Base-by-base conservation (phyloP, 2,329 filamentous ascomycete species). In the Pseudodiploospora longispora region DNA sequence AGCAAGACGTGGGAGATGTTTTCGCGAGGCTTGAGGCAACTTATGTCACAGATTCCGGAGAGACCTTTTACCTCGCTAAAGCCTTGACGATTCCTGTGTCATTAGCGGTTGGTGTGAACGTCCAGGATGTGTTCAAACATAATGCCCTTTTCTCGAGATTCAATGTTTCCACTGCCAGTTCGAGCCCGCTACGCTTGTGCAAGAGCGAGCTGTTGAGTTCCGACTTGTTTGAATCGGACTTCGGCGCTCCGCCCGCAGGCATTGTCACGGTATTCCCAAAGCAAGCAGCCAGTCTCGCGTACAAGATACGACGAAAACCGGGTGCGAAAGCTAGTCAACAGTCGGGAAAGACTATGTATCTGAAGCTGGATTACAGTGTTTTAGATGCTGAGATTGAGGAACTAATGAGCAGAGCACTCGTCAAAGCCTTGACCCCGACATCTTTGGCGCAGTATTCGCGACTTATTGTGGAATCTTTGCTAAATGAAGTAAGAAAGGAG, bases 81-180 rank as follows among this genome's bases (percentile, higher is more conserved):
- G 54, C 56, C 3, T 86, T 87, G 51, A 77, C 73, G 4, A 72
- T 94, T 19, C 76, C 82, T 3, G 83, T 93, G 2, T 76, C 85
- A 1, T 71, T 98, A 4, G 87, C 88, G 0, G 73, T 98, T 4
- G 90, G 91, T 3, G 93, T 98, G 50, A 97, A 97, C 52, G 93
- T 98, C 5, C 90, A 97, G 56, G 93, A 98, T 55, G 80, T 94
- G 29, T 97, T 97, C 70, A 95, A 95, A 59, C 80, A 87, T 50
- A 69, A 81, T 6, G 75, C 80, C 0, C 72, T 97, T 0, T 93
- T 93, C 58, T 96, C 90, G 0, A 83, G 84, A 7, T 98, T 98
- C 61, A 95, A 87, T 10, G 83, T 98, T 42, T 89, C 87, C 9
- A 89, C 90, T 0, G 84, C 87, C 1, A 87, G 75, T 44, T 62